Base-by-base conservation (phyloP, 768 basidiomycete genomes). In the Peribolospora kevripleyi region DNA sequence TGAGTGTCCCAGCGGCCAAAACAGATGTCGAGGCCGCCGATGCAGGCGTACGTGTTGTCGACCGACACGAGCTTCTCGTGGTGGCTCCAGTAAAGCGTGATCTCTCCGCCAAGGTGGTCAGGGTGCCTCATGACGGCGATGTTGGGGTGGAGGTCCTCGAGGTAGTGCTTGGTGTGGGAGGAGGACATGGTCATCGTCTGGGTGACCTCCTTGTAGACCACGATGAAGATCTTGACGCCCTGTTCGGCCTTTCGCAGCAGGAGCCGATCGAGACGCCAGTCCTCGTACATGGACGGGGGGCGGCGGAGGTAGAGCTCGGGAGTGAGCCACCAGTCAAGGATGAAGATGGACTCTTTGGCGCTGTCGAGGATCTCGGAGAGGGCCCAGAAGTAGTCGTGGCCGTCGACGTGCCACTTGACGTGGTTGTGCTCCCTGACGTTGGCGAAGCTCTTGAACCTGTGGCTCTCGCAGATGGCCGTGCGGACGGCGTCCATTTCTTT, bases 1-100 rank as follows among this genome's bases (percentile, higher is more conserved):
- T 84, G 78, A 0, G 83, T 85, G 68, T 97, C 93, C 90, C 91
- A 98, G 14, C 93, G 81, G 8, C 93, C 93, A 61, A 88, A 93
- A 70, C 87, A 95, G 13, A 93, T 73, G 66, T 98, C 93, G 38
- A 98, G 76, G 8, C 93, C 93, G 36, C 93, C 93, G 54, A 93
- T 79, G 60, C 81, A 82, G 3, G 84, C 86, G 52, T 71, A 74
- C 62, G 82, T 78, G 63, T 87, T 84, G 65, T 93, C 88, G 6
- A 91, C 79, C 37, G 41, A 4, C 45, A 1, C 51, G 41, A 73
- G 67, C 72, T 90, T 90, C 66, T 90, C 86, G 67, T 90, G 87
- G 64, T 90, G 88, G 38, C 79, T 81, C 86, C 86, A 91, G 66
- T 46, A 54, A 7, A 61, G 39, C 2, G 55, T 56, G 36, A 62